Conservation (phyloP, 2,329 filamentous ascomycete species). For the Penicillium crustosum region DNA sequence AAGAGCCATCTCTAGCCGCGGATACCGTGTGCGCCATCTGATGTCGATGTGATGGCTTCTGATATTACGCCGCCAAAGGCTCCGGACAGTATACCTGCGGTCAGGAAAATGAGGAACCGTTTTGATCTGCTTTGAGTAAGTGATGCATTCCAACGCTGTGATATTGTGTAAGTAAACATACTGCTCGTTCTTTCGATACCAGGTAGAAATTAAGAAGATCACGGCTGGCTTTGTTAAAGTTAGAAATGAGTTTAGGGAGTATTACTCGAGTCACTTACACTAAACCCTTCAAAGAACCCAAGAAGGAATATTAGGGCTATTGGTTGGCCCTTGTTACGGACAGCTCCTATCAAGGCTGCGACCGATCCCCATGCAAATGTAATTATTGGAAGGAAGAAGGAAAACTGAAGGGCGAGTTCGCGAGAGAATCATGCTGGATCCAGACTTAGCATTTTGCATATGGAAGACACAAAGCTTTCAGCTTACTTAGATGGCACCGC, state of each 20-base stretch:
- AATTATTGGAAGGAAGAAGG: slow-evolving; percentile 10
- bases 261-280: neutral
- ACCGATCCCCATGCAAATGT: slow-evolving; percentile 4
- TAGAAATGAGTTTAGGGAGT: neutral
- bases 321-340: neutral
- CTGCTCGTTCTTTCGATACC: slow-evolving; percentile 10
- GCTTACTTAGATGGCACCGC: slow-evolving; percentile 4
- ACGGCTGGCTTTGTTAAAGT: slow-evolving; percentile 1
- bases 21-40: slow-evolving; percentile 5
- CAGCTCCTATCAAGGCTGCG: slow-evolving; percentile 1
- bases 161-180: neutral
- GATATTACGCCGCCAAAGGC: slow-evolving; percentile 10
- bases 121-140: neutral
- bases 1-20: slow-evolving; percentile 13
- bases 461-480: no score
- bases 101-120: slow-evolving; percentile 3
- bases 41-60: slow-evolving; percentile 2
- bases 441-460: neutral
- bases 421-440: slow-evolving; percentile 3
- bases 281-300: slow-evolving; percentile 4
- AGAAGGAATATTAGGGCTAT: slow-evolving; percentile 2
- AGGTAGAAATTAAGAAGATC: slow-evolving; percentile 9
- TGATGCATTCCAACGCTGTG: neutral
- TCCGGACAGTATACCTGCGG: slow-evolving; percentile 7
- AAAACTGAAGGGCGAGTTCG: slow-evolving; percentile 4